Conservation (phyloP, 257 asterid genomes). For the Solanum pinnatisectum region DNA sequence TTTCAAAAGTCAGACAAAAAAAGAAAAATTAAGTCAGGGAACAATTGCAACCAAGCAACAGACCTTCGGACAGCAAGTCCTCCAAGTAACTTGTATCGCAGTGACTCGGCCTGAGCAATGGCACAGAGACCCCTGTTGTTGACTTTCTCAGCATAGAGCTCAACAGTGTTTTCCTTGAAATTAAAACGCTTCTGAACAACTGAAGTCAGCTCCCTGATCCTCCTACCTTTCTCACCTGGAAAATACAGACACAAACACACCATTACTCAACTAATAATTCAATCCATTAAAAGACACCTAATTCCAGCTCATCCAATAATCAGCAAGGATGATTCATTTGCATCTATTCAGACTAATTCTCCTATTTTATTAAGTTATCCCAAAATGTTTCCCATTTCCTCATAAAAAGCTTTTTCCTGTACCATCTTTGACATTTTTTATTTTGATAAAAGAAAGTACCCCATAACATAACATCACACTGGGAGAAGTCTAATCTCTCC, state of each 20-base stretch:
- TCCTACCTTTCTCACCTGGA: conserved; percentile 66
- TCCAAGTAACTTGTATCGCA: conserved; percentile 66
- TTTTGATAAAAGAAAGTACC: neutral
- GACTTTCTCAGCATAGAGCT: conserved; percentile 69
- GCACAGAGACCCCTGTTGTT: conserved; percentile 67
- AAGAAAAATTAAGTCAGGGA: neutral
- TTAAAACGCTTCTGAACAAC: conserved; percentile 64
- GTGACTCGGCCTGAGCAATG: conserved; percentile 67
- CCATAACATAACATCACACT: neutral
- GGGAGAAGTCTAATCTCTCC: neutral
- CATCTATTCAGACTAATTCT: neutral
- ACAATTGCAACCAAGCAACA: neutral
- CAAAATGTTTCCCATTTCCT: neutral
- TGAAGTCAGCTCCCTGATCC: conserved; percentile 60
- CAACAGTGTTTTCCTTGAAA: conserved; percentile 58
- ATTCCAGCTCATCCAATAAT: neutral
- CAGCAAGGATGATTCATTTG: neutral
- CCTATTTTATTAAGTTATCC: neutral
- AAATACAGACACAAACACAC: neutral
- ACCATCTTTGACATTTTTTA: neutral
- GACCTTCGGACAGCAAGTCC: conserved; percentile 72
- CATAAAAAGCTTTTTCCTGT: neutral
- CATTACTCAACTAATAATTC: neutral
- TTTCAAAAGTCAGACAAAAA: neutral
- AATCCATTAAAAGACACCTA: neutral